Evolutionary conservation across 768 basidiomycete genomes (phyloP), one percentile per base, ranked within the genome.

Genomic region (Russula lepida): DNA sequence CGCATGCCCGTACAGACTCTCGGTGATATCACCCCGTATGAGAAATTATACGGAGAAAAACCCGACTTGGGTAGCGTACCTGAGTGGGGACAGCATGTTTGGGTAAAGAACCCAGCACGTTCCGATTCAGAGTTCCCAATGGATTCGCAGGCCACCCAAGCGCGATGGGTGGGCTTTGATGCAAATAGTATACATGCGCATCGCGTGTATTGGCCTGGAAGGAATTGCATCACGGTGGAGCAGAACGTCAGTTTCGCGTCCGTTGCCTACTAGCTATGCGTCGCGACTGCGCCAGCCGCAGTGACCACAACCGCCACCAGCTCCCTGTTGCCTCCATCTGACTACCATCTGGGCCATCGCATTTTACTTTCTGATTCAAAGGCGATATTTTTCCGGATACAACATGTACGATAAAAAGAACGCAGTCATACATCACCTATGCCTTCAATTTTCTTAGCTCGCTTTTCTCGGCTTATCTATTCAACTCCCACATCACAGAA

Each of bases 1-100:
- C 12, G 25, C 4, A 27, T 21, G 1, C 15, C 46, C 3, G 7
- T 15, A 15, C 25, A 6, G 77, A 66, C 65, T 0, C 49, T 75
- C 27, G 67, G 68, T n/a, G 65, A 68, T 3, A 52, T 35, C n/a
- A 70, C 68, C 0, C 71, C 70, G 6, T 66, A 58, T 46, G 63
- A 70, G 49, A 30, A 35, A 9, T 8, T 65, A 1, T 52, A 50
- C 11, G n/a, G 56, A 4, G 35, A 46, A 17, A 62, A 65, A 33
- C 68, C 68, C 3, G 21, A 68, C 46, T 25, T 68, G 0, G 13
- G 27, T 0, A 25, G 37, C 4, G 30, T 54, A 13, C 53, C 41
- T 2, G 28, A 54, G 25, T 60, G 53, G 59, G 53, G 52, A n/a
- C 32, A 48, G n/a, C 6, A 12, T 5, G 44, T 60, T 3, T 60